Percentiles rank a stretch among this genome's conserved stretches.
Conservation (phyloP, 2,329 filamentous ascomycete genomes). For the Coniochaeta sp. region DNA sequence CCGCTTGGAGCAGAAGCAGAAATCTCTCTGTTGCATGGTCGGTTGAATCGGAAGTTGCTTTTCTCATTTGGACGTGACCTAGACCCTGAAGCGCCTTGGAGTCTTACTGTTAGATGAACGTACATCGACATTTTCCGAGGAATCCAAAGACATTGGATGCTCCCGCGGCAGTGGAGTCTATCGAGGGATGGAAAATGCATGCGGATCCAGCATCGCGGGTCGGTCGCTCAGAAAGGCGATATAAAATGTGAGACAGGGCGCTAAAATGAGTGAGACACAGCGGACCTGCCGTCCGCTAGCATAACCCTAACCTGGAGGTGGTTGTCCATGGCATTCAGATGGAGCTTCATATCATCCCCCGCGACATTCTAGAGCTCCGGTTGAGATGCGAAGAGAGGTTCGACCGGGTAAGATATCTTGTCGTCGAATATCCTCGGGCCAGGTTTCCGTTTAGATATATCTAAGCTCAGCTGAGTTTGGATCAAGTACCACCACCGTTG, state of each 20-base stretch:
- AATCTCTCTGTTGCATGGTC: neutral
- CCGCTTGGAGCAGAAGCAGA: neutral
- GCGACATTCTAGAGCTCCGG: too few relatives aligned
- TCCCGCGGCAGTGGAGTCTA: neutral
- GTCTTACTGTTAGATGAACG: too few relatives aligned
- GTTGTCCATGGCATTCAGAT: too few relatives aligned
- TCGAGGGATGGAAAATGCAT: neutral
- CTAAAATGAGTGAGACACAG: neutral
- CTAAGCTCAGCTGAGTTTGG: too few relatives aligned
- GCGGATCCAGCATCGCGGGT: neutral
- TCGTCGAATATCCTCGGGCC: too few relatives aligned
- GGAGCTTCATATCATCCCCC: too few relatives aligned
- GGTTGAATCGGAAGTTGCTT: neutral
- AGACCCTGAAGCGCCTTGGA: neutral
- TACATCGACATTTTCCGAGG: neutral
- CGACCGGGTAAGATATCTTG: too few relatives aligned
- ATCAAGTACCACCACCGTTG: too few relatives aligned
- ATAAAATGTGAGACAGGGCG: neutral
- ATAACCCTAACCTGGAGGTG: too few relatives aligned
- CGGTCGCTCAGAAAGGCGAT: neutral
- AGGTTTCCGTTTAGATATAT: too few relatives aligned
- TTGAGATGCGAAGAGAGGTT: too few relatives aligned
- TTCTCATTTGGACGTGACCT: neutral
- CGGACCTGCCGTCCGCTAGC: neutral
- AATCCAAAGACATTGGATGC: conserved; percentile 1